A percentile compares a stretch with the other conserved stretches of the same genome.
These are phyloP conservation scores for Tylopilus intermedius DNA, from an alignment of 768 basidiomycete genomes.

Conservation along the genomic window DNA sequence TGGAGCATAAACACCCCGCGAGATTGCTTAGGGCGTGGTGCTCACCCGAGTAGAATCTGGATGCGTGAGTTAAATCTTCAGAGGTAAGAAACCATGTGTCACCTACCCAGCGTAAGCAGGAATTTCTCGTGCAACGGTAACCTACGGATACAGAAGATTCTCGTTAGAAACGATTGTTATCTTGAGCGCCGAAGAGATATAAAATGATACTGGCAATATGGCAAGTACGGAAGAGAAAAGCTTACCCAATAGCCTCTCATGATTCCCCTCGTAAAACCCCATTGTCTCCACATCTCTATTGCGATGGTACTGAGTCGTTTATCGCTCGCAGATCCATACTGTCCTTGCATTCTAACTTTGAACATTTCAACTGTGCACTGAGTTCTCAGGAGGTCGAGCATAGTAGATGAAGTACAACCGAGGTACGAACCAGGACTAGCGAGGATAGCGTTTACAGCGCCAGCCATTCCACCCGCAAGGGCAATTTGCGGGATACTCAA, in stretches of 20 bases:
- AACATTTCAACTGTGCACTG: slow-evolving; percentile 82
- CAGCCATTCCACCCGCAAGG: slow-evolving; percentile 86
- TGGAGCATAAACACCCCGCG: too few relatives aligned
- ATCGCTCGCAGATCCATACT: slow-evolving; percentile 79
- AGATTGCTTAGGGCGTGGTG: too few relatives aligned
- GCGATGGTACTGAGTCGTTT: slow-evolving; percentile 69
- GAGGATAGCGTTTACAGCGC: slow-evolving; percentile 82
- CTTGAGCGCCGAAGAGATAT: neutral
- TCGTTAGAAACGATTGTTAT: slow-evolving; percentile 1
- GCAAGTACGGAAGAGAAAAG: slow-evolving; percentile 7
- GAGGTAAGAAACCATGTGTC: neutral
- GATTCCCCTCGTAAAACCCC: slow-evolving; percentile 82
- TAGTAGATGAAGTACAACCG: neutral
- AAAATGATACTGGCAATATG: neutral
- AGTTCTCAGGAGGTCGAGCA: neutral
- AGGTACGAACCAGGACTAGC: slow-evolving; percentile 72
- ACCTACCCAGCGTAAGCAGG: slow-evolving; percentile 85
- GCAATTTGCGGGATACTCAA: slow-evolving; percentile 77
- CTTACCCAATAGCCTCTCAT: slow-evolving; percentile 96
- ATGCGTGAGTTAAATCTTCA: neutral
- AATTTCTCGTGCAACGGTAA: slow-evolving; percentile 89
- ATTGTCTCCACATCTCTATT: slow-evolving; percentile 79
- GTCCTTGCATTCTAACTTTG: slow-evolving; percentile 96
- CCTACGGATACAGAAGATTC: slow-evolving; percentile 36
- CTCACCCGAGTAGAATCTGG: slow-evolving; percentile 65